Percentiles rank a stretch among this genome's conserved stretches.
These are phyloP conservation scores for Naganishia vaughanmartiniae DNA, from an alignment of 768 basidiomycete species.

Conservation along the genomic window DNA sequence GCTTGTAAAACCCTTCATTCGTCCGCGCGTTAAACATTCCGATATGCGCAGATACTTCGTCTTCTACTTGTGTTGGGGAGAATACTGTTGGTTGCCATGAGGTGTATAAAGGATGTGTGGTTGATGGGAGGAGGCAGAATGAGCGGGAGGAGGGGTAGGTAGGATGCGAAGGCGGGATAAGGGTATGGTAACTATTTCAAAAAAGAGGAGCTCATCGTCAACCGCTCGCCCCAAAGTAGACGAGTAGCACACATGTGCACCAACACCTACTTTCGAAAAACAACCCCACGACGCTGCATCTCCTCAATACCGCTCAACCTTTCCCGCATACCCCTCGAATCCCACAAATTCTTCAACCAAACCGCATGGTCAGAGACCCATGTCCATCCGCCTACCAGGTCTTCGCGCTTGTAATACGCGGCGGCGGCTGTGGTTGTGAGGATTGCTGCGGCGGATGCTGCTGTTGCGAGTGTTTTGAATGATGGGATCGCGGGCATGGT, in stretches of 20 bases:
- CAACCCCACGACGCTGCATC: conserved; percentile 59
- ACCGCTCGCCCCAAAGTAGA: neutral
- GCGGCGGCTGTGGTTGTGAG: conserved; percentile 73
- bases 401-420: conserved; percentile 76
- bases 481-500: conserved; percentile 28
- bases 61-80: conserved; percentile 57
- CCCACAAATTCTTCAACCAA: conserved; percentile 82
- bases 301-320: conserved; percentile 66
- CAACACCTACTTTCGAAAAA: conserved; percentile 68
- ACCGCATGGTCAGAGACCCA: conserved; percentile 87
- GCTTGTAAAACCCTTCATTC: conserved; percentile 86
- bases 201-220: neutral
- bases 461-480: conserved; percentile 53
- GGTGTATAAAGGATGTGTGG: conserved; percentile 47
- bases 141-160: conserved; percentile 62
- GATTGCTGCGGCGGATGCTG: conserved; percentile 60
- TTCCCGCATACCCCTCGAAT: conserved; percentile 62
- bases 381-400: conserved; percentile 65
- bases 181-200: conserved; percentile 69
- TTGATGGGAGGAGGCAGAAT: conserved; percentile 71
- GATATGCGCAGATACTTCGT: conserved; percentile 81
- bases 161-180: conserved; percentile 69
- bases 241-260: too few relatives aligned
- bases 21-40: conserved; percentile 78
- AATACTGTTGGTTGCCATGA: conserved; percentile 69